Evolutionary conservation across 83 land plant genomes (phyloP).

Genomic region (Picea mariana): DNA sequence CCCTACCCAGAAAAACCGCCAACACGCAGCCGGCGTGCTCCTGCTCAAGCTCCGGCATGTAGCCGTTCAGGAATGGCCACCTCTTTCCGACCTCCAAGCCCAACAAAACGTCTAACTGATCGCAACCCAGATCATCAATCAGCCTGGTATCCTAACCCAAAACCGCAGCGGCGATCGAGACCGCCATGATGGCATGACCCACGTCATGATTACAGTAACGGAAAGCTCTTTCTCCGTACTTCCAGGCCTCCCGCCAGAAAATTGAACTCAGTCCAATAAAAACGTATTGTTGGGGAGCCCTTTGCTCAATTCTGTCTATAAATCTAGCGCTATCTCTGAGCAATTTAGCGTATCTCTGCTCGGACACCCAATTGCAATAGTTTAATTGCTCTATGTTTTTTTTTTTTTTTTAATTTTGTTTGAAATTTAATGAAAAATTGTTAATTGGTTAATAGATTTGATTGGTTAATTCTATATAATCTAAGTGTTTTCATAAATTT

Average conservation of each 20-base stretch:
- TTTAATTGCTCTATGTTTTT: too few species aligned
- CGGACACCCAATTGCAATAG: too few species aligned
- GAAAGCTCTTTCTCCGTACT: slow-evolving; percentile 96
- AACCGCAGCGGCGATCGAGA: slow-evolving; percentile 74
- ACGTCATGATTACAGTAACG: slow-evolving; percentile 97
- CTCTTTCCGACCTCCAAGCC: slow-evolving; percentile 38
- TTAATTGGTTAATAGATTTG: too few species aligned
- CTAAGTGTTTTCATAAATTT: too few species aligned
- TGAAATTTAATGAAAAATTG: too few species aligned
- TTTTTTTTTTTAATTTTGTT: too few species aligned
- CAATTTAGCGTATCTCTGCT: too few species aligned
- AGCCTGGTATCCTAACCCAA: slow-evolving; percentile 90
- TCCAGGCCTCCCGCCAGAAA: slow-evolving; percentile 99
- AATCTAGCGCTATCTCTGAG: slow-evolving; percentile 41
- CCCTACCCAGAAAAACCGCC: slow-evolving; percentile 49
- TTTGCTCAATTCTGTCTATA: slow-evolving; percentile 27
- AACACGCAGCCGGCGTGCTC: slow-evolving; percentile 91
- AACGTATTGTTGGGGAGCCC: slow-evolving; percentile 46
- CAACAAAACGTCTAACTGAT: slow-evolving; percentile 56
- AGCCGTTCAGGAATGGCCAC: slow-evolving; percentile 27
- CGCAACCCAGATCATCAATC: slow-evolving; percentile 67
- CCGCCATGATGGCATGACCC: slow-evolving; percentile 93
- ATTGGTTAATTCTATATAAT: too few species aligned
- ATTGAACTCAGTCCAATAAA: slow-evolving; percentile 75
- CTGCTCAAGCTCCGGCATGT: slow-evolving; percentile 69